Conservation (phyloP, 306 rosid genomes). For the Lupinus albus region DNA sequence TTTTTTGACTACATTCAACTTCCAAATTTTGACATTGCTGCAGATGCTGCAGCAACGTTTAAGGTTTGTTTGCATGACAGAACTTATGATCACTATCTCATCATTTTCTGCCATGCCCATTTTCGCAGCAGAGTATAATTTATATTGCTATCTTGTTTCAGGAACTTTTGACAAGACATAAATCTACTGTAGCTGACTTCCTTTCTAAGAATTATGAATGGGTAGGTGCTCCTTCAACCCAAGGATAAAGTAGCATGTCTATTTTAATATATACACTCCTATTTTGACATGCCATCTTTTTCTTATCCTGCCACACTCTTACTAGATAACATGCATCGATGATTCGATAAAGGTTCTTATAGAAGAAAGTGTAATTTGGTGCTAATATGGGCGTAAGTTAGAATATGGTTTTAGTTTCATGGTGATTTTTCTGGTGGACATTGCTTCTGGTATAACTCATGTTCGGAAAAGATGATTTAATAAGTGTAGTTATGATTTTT, state of each 20-base stretch:
- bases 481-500: slow-evolving; percentile 8
- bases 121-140: slow-evolving; percentile 4
- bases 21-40: slow-evolving; percentile 96
- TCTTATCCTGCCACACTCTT: slow-evolving; percentile 17
- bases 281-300: background rate
- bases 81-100: slow-evolving; percentile 13
- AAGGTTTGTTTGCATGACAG: slow-evolving; percentile 58
- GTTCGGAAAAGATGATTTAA: background rate
- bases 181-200: slow-evolving; percentile 93
- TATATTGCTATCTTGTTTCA: slow-evolving; percentile 47
- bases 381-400: slow-evolving; percentile 24
- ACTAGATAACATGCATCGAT: slow-evolving; percentile 20
- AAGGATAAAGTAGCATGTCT: slow-evolving; percentile 20
- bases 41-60: slow-evolving; percentile 98
- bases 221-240: slow-evolving; percentile 52
- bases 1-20: slow-evolving; percentile 93
- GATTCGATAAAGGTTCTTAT: slow-evolving; percentile 2
- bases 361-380: background rate
- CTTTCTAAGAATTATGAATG: slow-evolving; percentile 95
- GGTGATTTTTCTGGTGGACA: slow-evolving; percentile 7
- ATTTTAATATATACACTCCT: slow-evolving; percentile 5
- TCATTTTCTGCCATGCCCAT: slow-evolving; percentile 14
- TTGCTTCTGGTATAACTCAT: background rate
- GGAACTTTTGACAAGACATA: slow-evolving; percentile 98
- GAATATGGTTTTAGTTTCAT: slow-evolving; percentile 1